Evolutionary conservation across 2,329 filamentous ascomycete genomes (phyloP).

Genomic region (Fusarium protoensiforme): DNA sequence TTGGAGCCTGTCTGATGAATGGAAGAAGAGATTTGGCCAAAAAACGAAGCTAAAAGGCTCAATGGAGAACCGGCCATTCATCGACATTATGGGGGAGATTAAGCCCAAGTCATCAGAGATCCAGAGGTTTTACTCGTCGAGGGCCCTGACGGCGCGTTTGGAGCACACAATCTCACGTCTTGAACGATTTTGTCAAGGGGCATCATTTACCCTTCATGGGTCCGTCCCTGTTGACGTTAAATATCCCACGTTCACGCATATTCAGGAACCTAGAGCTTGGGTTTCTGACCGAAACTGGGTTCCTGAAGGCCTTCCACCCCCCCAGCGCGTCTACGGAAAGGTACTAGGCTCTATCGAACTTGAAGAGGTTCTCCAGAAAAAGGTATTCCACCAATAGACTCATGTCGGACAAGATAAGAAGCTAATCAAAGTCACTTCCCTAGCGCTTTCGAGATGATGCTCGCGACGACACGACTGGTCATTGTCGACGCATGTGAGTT

Average conservation of each 20-base stretch:
- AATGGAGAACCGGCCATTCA: background rate
- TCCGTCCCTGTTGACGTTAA: too few relatives aligned
- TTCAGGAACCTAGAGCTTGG: background rate
- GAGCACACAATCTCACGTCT: background rate
- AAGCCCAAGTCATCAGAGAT: too few relatives aligned
- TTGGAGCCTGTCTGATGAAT: background rate
- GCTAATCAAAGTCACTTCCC: background rate
- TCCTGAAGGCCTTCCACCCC: background rate
- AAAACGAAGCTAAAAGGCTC: background rate
- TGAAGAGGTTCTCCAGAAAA: background rate
- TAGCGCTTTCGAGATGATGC: background rate
- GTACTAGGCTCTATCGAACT: background rate
- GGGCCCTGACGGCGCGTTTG: too few relatives aligned
- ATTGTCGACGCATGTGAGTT: background rate
- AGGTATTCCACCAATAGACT: background rate
- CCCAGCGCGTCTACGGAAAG: background rate
- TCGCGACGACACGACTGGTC: background rate
- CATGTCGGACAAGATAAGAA: background rate
- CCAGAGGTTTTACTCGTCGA: too few relatives aligned
- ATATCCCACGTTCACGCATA: accelerated
- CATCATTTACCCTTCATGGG: background rate
- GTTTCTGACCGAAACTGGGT: background rate
- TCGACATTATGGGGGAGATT: background rate
- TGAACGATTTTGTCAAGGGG: background rate
- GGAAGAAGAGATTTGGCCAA: background rate